Conservation (phyloP, 106 monocot genomes). For the Dendrobium nobile region DNA sequence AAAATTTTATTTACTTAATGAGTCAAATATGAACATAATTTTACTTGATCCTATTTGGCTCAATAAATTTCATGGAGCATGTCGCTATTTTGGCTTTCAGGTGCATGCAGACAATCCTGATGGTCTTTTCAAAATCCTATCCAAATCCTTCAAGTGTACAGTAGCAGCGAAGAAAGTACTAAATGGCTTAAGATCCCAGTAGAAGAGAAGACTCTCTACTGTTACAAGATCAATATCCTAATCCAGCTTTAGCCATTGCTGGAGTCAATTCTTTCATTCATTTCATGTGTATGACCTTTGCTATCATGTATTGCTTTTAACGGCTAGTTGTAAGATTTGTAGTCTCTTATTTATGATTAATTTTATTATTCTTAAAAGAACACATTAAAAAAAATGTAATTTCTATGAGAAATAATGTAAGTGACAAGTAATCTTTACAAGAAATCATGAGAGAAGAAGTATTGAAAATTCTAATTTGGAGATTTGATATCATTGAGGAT, state of each 20-base stretch:
- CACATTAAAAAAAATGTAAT: too few relatives aligned
- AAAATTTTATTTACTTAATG: too few relatives aligned
- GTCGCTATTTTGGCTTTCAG: slow-evolving; percentile 14
- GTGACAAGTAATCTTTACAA: too few relatives aligned
- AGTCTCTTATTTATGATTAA: too few relatives aligned
- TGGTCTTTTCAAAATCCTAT: slow-evolving; percentile 52
- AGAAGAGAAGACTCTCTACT: background rate
- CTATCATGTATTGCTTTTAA: too few relatives aligned
- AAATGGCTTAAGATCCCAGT: background rate
- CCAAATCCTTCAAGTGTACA: slow-evolving; percentile 33
- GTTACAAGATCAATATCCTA: background rate
- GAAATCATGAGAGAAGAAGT: too few relatives aligned
- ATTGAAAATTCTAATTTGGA: too few relatives aligned
- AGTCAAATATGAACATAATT: background rate
- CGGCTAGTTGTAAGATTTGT: too few relatives aligned
- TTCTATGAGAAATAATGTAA: too few relatives aligned
- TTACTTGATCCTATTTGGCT: background rate
- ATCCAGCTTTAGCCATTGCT: background rate
- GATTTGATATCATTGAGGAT: too few relatives aligned
- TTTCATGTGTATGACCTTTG: background rate
- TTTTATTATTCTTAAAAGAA: too few relatives aligned
- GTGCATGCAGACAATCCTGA: slow-evolving; percentile 69
- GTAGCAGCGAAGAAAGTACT: slow-evolving; percentile 13
- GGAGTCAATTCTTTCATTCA: background rate
- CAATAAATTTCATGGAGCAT: background rate